Base-by-base conservation (phyloP, 441 rosid species). In the Syzygium malaccense region DNA sequence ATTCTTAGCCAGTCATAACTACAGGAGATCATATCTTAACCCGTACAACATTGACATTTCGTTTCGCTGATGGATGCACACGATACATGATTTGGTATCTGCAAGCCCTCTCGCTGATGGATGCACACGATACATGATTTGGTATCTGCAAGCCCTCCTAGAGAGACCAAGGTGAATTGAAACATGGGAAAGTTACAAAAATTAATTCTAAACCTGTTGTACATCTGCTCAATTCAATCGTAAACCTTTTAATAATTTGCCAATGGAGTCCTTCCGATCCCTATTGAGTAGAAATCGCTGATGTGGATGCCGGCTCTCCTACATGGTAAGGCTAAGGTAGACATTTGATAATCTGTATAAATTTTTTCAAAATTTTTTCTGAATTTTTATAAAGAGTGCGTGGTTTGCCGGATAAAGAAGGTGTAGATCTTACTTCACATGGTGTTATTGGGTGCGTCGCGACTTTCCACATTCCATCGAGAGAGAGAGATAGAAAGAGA, bases 231-330 rank as follows among this genome's bases (percentile, higher is more conserved):
- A 75, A 75, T 41, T 75, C 41, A 20, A 18, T 41, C 2, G 1
- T 12, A 13, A 37, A 75, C 3, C 0, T 75, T 6, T 37, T 41
- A 9, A 37, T 0, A 25, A 37, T 75, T 75, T 75, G 5, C 15
- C 18, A 41, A 6, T 23, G 6, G 5, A 41, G 51, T 12, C 18
- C 6, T 75, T 37, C 13, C 1, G 1, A 2, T 0, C 0, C 14
- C 23, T 41, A 12, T 75, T 75, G 5, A 41, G 3, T 1, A 2
- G 0, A 75, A 75, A 23, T 37, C 3, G 1, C 4, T 3, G 8
- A 71, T 6, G 4, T 75, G 1, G 1, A 23, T 1, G 0, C 1
- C 8, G 1, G 4, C 10, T 1, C 0, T 75, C 4, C 3, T 41
- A 75, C 3, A 0, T 37, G 18, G n/a, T 51, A 23, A 1, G 11